Base-by-base conservation (phyloP, 495 filamentous ascomycete species). In the Penicillium paradoxum region DNA sequence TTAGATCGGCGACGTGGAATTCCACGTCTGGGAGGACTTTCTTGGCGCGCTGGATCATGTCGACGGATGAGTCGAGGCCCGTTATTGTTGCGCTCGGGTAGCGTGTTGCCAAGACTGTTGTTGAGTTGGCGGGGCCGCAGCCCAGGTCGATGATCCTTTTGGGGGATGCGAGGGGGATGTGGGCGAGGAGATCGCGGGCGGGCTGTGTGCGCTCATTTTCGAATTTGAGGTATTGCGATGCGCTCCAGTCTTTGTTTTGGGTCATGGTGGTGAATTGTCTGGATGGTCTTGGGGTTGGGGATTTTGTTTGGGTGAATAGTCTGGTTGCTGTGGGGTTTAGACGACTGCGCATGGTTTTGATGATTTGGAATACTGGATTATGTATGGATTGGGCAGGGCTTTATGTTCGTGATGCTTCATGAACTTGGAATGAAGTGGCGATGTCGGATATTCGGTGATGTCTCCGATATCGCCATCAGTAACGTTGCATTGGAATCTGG, bases 71-170 rank as follows among this genome's bases (percentile, higher is more conserved):
- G 53, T 83, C 80, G n/a, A 83, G 71, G 11, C 76, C 79, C n/a
- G 60, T 60, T 34, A 82, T 55, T 7, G 49, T 44, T 0, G 79
- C 73, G 11, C 62, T 10, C 0, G 80, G 80, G 49, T 74, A 83
- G 13, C 63, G 68, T 4, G 56, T 45, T 30, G 64, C 54, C 0
- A 83, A 68, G 6, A 71, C 68, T 1, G 59, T 53, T 19, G 80
- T 83, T 0, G 73, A 78, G 60, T 78, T 82, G 0, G 72, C 80
- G 0, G 79, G 79, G 0, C 80, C 80, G 58, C 79, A 82, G 56
- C 80, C 80, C 0, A 82, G 62, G 55, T 83, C 79, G 51, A 79
- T 64, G 41, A 83, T 68, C 6, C 53, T 54, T 5, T 63, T 62
- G 1, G 74, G 77, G 1, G 58, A 41, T 32, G 59, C 37, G 8